Conservation (phyloP, 2,329 filamentous ascomycete species). For the Curvularia eragrostidis region DNA sequence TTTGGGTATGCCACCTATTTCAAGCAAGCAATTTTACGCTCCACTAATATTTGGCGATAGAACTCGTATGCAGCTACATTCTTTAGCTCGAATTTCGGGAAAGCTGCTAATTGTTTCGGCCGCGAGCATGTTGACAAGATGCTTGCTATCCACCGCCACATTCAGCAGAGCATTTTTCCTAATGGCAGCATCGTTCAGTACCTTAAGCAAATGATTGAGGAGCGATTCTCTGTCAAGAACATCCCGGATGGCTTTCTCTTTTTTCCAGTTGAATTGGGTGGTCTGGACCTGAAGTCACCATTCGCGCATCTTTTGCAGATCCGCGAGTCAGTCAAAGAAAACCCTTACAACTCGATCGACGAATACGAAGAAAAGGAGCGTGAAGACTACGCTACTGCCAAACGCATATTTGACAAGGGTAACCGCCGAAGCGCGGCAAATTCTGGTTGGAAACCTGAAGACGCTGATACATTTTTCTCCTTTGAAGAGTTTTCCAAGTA, state of each 20-base stretch:
- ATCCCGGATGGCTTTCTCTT: conserved; percentile 62
- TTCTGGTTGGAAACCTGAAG: conserved; percentile 19
- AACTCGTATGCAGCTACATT: conserved; percentile 62
- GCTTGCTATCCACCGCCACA: conserved; percentile 58
- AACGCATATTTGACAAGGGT: conserved; percentile 40
- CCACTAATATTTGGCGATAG: conserved; percentile 48
- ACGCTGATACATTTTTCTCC: conserved; percentile 35
- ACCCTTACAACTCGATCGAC: conserved; percentile 53
- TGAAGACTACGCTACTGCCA: conserved; percentile 45
- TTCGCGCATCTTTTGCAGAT: conserved; percentile 58
- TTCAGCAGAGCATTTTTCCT: conserved; percentile 58
- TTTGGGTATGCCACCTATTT: conserved; percentile 13
- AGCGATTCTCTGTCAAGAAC: conserved; percentile 59
- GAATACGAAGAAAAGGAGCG: conserved; percentile 49
- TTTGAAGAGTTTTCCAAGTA: conserved; percentile 36
- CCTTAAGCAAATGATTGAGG: conserved; percentile 57
- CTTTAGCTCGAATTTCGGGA: conserved; percentile 62
- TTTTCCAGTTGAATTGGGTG: conserved; percentile 60
- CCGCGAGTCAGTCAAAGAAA: conserved; percentile 35
- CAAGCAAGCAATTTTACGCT: not conserved
- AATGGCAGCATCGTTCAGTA: conserved; percentile 43
- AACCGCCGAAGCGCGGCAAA: conserved; percentile 11
- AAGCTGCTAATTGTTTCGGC: conserved; percentile 61
- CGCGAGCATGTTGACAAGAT: conserved; percentile 61
- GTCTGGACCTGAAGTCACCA: conserved; percentile 59